Base-by-base conservation (phyloP, 139 green algal genomes). In the Haematococcus sp. region DNA sequence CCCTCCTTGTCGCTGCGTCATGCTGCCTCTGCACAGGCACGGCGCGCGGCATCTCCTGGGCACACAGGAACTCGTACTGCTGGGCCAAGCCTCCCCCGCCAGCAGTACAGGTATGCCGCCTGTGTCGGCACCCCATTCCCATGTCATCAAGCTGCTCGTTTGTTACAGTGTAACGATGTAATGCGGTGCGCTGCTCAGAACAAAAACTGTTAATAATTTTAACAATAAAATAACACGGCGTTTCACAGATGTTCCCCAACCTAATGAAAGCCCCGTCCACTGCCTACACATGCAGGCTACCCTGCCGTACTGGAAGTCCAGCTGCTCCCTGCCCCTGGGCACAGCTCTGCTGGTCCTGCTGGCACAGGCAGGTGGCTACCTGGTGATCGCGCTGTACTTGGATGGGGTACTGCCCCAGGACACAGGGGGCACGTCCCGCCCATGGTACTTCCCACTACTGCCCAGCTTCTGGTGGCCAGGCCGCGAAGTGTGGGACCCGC, bases 391-490 rank as follows among this genome's bases (percentile, higher is more conserved):
- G 0, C 35, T 95, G 13, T 97, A 97, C 81, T 73, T 97, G 20
- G 91, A 97, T 68, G 77, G 87, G 43, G 80, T 96, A 22, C 61
- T 96, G 30, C 88, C 90, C 15, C 82, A 95, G 65, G 84, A 74
- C 19, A 81, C 86, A 51, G 77, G 68, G 17, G 56, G 77, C 34
- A 33, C 44, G 28, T 55, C 40, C 35, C 46, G 70, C 27, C 71
- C 68, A 60, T 92, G 83, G 85, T 89, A 81, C 68, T 83, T 88
- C 33, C 72, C 69, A 4, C 40, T 84, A 49, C 61, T 72, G 70
- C 43, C 46, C 22, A 52, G 33, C 22, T 69, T 51, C 13, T 69
- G 61, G 61, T 28, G 33, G n/a, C 40, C 40, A 49, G 40, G 40
- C 40, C 7, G 40, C 40, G n/a, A 54, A 31, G 61, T 7, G 5